Evolutionary conservation across 2,329 filamentous ascomycete genomes (phyloP), one percentile per base, ranked within the genome.

Genomic region (Diplodia scrobiculata): DNA sequence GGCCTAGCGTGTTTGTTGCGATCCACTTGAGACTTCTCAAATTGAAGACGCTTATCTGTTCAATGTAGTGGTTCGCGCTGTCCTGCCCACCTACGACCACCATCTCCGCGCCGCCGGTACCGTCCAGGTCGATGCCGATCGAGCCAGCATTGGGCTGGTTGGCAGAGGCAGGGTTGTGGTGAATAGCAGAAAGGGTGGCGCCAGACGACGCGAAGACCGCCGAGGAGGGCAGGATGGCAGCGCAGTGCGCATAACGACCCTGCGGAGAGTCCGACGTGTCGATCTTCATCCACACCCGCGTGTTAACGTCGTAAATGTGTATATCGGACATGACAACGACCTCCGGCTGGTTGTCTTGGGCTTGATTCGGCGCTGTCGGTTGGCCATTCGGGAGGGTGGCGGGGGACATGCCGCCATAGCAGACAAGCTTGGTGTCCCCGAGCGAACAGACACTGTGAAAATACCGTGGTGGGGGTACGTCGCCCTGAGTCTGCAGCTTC

Each of bases 11-110:
- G 69, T 91, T 91, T 1, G 92, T 97, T 19, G 91, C 91, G 1
- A 92, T 97, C 95, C 95, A 99, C 79, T 95, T 96, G 67, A 98
- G 80, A 75, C 92, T 97, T 58, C 95, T 87, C 29, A 99, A 82
- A 73, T 99, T 99, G 82, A 99, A 99, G 2, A 99, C 92, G 75
- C 92, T 98, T 69, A 99, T 96, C 78, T 99, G 92, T 78, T 99
- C 94, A 71, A 99, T 99, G 75, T 99, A 99, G 76, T 97, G 93
- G 76, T 99, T 99, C n/a, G 90, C 89, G 64, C 91, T 95, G 74
- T 99, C 95, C 77, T 99, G 95, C 0, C 95, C 95, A 68, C 95
- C 95, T 7, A 98, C 93, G 14, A 99, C 89, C 5, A 99, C 86
- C 94, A 99, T 97, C 77, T 99, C 94, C 1, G 95, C 92, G 36